phyloP scores from a whole-genome alignment of 2,329 filamentous ascomycete genomes.

The Ceratocystis lukuohia region DNA sequence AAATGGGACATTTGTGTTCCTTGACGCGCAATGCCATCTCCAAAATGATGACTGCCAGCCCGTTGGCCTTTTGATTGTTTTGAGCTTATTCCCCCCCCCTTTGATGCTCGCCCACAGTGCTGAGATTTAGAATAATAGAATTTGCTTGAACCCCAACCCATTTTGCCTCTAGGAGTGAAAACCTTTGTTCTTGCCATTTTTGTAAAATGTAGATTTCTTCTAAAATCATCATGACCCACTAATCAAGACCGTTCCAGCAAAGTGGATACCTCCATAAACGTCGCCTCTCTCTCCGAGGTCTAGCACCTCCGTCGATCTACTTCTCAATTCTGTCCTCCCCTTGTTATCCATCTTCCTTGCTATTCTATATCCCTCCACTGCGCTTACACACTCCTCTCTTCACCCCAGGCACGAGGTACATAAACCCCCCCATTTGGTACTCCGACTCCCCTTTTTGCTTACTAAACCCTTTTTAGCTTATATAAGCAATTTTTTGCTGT shows the following conservation, averaged over 20 bases:
- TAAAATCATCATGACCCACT: too few relatives aligned
- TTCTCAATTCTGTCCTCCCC: background rate
- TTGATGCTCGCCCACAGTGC: constrained; percentile 1
- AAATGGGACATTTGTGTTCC: background rate
- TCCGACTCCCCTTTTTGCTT: too few relatives aligned
- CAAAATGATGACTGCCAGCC: background rate
- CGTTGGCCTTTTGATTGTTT: constrained; percentile 1
- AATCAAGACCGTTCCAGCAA: too few relatives aligned
- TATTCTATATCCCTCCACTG: background rate
- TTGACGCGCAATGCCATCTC: background rate
- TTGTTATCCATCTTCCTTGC: too few relatives aligned
- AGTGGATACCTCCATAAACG: too few relatives aligned
- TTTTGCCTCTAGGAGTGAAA: background rate
- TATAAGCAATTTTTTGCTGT: too few relatives aligned
- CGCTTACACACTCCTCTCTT: background rate
- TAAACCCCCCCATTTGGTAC: too few relatives aligned
- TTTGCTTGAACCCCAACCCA: background rate
- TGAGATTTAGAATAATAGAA: constrained; percentile 10
- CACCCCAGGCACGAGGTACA: too few relatives aligned
- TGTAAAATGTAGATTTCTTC: background rate
- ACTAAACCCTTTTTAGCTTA: too few relatives aligned
- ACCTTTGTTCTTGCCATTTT: background rate
- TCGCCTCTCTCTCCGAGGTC: background rate
- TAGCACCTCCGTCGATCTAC: background rate
- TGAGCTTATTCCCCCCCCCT: background rate